Base-by-base conservation (phyloP, 768 basidiomycete species). In the Leccinum pellstonianum region DNA sequence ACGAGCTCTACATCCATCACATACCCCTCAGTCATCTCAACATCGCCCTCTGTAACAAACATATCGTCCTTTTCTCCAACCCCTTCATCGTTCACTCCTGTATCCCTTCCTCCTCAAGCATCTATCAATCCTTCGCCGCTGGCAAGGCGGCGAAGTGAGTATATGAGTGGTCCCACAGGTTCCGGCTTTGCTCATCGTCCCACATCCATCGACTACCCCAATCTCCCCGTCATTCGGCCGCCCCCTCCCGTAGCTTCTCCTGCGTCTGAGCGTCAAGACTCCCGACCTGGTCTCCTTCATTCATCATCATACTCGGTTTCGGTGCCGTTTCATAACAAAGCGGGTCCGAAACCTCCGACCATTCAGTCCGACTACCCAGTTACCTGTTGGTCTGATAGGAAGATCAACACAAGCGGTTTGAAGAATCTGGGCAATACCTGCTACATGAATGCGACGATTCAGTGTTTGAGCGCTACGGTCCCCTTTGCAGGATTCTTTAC, bases 401-500 rank as follows among this genome's bases (percentile, higher is more conserved):
- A 88, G 61, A 86, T 95, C 56, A 89, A 88, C 23, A 86, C 86
- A 19, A 86, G 87, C 0, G 96, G 96, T 4, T 73, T 99, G 70
- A 95, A 95, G 83, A 99, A 99, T 71, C 70, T 98, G 61, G 88
- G 91, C 17, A 98, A 98, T 72, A 99, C 97, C 8, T 99, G 97
- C 73, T 99, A 98, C 71, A 98, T 98, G 94, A 98, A 98, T 72
- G 92, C 97, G 31, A 95, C 94, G 6, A 85, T 99, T 15, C 97
- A 99, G 74, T 99, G 97, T 73, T 78, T 99, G 70, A 94, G 88
- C 70, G 95, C 95, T 0, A 97, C 96, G 0, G 85, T 91, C 7
- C 96, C 96, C 0, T 96, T 99, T 73, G 85, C 95, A 31, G 82
- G 87, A 56, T 98, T 95, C 77, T 98, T 99, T 68, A 88, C 86